A percentile compares a stretch with the other conserved stretches of the same genome.
Evolutionary conservation across 306 rosid genomes (phyloP).

Genomic region (Sicyos baderoa): DNA sequence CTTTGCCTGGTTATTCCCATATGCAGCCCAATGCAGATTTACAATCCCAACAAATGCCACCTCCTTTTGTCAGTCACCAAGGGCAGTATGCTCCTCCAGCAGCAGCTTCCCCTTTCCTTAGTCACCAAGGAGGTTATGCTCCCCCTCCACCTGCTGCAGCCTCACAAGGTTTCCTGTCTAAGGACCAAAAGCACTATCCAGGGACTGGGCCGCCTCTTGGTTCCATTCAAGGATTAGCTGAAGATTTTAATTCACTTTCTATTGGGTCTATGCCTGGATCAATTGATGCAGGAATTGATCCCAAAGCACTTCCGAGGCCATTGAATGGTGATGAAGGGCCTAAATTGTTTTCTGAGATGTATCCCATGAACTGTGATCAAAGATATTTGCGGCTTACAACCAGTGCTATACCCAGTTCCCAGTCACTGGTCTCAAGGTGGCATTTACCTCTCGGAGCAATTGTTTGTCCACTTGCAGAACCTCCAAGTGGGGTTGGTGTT

Average conservation of each 20-base stretch:
- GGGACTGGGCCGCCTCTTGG: constrained; percentile 54
- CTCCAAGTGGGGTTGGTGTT: constrained; percentile 73
- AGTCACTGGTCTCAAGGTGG: constrained; percentile 96
- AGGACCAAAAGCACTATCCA: constrained; percentile 45
- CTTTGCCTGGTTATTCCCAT: constrained; percentile 63
- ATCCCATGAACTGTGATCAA: constrained; percentile 64
- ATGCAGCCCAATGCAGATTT: constrained; percentile 43
- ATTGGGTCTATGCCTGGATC: constrained; percentile 84
- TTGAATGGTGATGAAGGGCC: constrained; percentile 82
- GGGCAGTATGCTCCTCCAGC: constrained; percentile 45
- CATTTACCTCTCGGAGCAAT: constrained; percentile 96
- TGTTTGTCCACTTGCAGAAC: constrained; percentile 96
- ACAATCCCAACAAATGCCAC: constrained; percentile 47
- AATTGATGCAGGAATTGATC: constrained; percentile 62
- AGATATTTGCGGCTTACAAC: constrained; percentile 81
- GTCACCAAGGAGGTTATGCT: constrained; percentile 62
- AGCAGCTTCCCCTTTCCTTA: constrained; percentile 38
- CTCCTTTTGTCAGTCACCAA: constrained; percentile 50
- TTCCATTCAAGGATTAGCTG: constrained; percentile 65
- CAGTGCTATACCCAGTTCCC: constrained; percentile 76
- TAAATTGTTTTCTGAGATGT: constrained; percentile 43
- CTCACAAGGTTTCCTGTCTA: constrained; percentile 48
- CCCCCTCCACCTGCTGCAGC: constrained; percentile 46
- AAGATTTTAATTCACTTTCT: constrained; percentile 77
- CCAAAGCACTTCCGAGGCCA: constrained; percentile 78